Evolutionary conservation across 345 rosid genomes (phyloP).

Genomic region (Pistacia integerrima): DNA sequence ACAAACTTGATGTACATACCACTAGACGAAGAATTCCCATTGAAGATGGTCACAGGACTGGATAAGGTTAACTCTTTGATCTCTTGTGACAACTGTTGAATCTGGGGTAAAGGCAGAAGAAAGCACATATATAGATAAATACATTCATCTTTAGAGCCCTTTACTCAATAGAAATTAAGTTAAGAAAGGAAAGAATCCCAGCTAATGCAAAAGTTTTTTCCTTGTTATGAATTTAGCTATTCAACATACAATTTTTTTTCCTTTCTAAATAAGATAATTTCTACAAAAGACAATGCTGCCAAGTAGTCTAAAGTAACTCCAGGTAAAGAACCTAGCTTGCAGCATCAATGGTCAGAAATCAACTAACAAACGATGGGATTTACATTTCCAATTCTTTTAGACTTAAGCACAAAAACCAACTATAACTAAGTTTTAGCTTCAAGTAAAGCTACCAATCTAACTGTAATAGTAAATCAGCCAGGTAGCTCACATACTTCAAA

Average conservation of each 20-base stretch:
- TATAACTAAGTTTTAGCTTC: not conserved
- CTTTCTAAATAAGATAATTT: not conserved
- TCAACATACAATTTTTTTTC: not conserved
- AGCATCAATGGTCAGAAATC: not conserved
- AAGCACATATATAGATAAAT: conserved; percentile 11
- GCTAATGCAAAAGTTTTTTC: not conserved
- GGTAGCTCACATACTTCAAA: not conserved
- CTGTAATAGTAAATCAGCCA: not conserved
- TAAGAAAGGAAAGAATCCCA: not conserved
- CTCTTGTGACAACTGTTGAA: conserved; percentile 83
- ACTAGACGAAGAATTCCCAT: conserved; percentile 56
- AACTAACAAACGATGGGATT: not conserved
- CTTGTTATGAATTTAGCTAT: not conserved
- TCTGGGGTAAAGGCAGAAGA: conserved; percentile 38
- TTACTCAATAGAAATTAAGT: not conserved
- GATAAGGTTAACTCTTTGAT: conserved; percentile 75
- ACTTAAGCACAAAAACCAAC: not conserved
- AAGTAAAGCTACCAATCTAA: not conserved
- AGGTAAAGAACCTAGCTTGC: not conserved
- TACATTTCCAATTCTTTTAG: not conserved
- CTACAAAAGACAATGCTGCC: not conserved
- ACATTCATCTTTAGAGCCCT: not conserved
- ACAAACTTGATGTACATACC: conserved; percentile 34
- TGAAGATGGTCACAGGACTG: conserved; percentile 73
- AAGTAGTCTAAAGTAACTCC: not conserved